Conservation (phyloP, 192 early-diverging fungal genomes). For the Coemansia sp. region DNA sequence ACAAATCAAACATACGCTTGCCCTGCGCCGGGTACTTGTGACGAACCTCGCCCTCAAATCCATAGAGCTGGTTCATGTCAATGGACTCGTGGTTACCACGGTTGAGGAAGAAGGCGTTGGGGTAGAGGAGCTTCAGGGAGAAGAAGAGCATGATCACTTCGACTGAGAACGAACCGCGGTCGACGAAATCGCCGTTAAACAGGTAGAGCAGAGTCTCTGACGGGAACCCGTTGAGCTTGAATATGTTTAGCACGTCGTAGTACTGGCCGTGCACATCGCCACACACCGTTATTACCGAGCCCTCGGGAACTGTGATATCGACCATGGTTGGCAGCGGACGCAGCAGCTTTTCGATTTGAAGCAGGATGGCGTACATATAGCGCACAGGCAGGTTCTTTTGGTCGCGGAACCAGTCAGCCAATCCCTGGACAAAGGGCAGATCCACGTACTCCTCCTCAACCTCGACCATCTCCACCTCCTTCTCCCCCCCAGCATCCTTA, state of each 20-base stretch:
- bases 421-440: conserved; percentile 71
- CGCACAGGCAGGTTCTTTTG: conserved; percentile 91
- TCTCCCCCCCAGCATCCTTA: not conserved
- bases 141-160: conserved; percentile 92
- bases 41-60: conserved; percentile 97
- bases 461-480: conserved; percentile 27
- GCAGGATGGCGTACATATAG: conserved; percentile 82
- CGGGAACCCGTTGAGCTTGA: conserved; percentile 89
- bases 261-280: conserved; percentile 99
- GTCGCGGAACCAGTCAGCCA: conserved; percentile 76
- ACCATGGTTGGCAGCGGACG: conserved; percentile 76
- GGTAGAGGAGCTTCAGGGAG: conserved; percentile 88
- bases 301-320: conserved; percentile 77
- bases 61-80: conserved; percentile 99
- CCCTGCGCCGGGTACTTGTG: conserved; percentile 75
- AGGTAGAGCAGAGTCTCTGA: conserved; percentile 79
- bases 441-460: conserved; percentile 70
- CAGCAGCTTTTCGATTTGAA: conserved; percentile 73
- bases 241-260: conserved; percentile 96
- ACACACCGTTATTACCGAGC: conserved; percentile 79
- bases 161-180: conserved; percentile 97
- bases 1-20: conserved; percentile 89
- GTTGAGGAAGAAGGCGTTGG: conserved; percentile 77
- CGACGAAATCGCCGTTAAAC: conserved; percentile 99
- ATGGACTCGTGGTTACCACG: conserved; percentile 98